Conservation (phyloP, 306 rosid species). For the Pyrus bretschneideri region DNA sequence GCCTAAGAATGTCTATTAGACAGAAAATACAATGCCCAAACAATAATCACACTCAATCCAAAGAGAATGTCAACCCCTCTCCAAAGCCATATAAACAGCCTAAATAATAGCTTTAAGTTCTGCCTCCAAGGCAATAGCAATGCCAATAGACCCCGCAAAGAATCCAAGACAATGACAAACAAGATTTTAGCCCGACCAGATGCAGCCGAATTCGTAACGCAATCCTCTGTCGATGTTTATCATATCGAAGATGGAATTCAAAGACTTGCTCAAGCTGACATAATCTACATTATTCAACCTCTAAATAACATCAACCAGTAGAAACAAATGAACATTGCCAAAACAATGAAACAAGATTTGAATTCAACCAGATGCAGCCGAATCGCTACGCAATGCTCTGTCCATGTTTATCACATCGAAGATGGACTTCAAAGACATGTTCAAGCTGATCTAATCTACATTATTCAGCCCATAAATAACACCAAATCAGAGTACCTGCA, state of each 20-base stretch:
- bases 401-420: background rate
- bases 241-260: background rate
- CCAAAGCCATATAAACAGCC: no score
- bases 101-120: no score
- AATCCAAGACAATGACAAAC: background rate
- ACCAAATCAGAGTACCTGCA: background rate
- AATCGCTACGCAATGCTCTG: background rate
- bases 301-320: background rate
- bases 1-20: no score
- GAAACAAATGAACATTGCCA: background rate
- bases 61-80: no score
- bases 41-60: no score
- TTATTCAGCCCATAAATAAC: constrained; percentile 3
- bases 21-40: no score
- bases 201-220: background rate
- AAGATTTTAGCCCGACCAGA: background rate
- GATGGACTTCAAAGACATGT: background rate
- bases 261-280: background rate
- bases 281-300: background rate
- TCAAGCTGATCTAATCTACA: background rate
- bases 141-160: no score
- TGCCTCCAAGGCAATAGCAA: no score
- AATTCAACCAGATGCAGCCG: background rate
- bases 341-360: background rate
- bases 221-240: background rate